Percentiles rank a stretch among this genome's conserved stretches.
Conservation (phyloP, 805 yeast genomes). For the Metschnikowia henanensis region DNA sequence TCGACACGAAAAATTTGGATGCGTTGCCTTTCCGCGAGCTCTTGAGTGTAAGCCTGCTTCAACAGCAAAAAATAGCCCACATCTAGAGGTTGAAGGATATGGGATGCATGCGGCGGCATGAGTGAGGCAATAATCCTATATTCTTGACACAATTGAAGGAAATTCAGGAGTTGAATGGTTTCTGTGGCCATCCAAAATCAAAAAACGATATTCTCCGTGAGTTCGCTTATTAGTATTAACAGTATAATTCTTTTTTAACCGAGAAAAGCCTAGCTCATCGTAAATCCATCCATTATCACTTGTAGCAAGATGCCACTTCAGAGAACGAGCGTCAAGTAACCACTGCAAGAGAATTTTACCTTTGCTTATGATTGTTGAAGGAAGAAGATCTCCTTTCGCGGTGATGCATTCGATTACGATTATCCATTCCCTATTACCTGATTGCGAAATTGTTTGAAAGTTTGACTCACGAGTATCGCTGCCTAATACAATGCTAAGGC, state of each 20-base stretch:
- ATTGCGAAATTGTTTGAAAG: too few species aligned
- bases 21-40: background rate
- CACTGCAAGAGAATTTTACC: too few species aligned
- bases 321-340: too few species aligned
- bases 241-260: background rate
- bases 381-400: too few species aligned
- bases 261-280: background rate
- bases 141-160: background rate
- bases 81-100: background rate
- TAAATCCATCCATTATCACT: too few species aligned
- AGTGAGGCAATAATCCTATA: background rate
- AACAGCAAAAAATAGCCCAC: background rate
- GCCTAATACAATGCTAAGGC: too few species aligned
- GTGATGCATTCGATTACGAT: too few species aligned
- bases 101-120: background rate
- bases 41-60: background rate
- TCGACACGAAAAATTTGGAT: background rate
- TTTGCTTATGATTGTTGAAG: too few species aligned
- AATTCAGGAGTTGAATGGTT: background rate
- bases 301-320: too few species aligned
- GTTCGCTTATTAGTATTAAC: background rate
- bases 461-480: too few species aligned
- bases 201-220: background rate
- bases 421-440: too few species aligned
- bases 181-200: background rate